Base-by-base conservation (phyloP, 208 protist species). In the Tetramitus jugosus region DNA sequence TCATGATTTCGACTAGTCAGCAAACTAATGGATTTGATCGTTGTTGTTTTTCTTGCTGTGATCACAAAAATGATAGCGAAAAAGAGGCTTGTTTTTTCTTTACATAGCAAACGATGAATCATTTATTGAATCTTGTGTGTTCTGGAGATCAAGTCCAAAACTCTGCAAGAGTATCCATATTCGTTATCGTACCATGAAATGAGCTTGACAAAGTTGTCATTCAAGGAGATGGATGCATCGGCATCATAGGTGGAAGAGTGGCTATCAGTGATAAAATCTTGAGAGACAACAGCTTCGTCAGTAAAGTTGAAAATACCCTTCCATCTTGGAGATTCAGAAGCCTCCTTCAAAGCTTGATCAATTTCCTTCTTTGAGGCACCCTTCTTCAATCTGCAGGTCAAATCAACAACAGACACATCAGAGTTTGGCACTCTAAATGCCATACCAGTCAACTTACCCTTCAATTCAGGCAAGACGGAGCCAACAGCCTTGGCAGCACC, bases 121-220 rank as follows among this genome's bases (percentile, higher is more conserved):
- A 49, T 49, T 49, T 49, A 49, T 49, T 49, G 8, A 49, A 49
- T 35, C 42, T 74, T 74, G 33, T 72, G 40, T 52, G 81, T 94
- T 84, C 90, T 88, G 72, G 79, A 74, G 42, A 98, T 79, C 65
- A 99, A 90, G 84, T 99, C 97, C 79, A 99, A 87, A 31, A 99
- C 94, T 79, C 97, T 93, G 91, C 95, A 91, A 71, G 93, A 96
- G 89, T 99, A 99, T 68, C 97, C 97, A 87, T 87, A 97, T 88
- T 99, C 97, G 89, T 99, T 99, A 87, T 99, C 98, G 86, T 99
- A 99, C 97, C 97, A 99, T 7, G 94, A 88, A 62, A 99, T 88
- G 60, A 99, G 79, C 92, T 99, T 99, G 82, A 99, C 94, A 87
- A 99, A 98, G 84, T 91, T 97, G 79, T 95, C 84, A 80, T 95